Percentiles rank a stretch among this genome's conserved stretches.
These are phyloP conservation scores for Microascus cirrosus DNA, from an alignment of 2,329 filamentous ascomycete genomes.

Conservation along the genomic window DNA sequence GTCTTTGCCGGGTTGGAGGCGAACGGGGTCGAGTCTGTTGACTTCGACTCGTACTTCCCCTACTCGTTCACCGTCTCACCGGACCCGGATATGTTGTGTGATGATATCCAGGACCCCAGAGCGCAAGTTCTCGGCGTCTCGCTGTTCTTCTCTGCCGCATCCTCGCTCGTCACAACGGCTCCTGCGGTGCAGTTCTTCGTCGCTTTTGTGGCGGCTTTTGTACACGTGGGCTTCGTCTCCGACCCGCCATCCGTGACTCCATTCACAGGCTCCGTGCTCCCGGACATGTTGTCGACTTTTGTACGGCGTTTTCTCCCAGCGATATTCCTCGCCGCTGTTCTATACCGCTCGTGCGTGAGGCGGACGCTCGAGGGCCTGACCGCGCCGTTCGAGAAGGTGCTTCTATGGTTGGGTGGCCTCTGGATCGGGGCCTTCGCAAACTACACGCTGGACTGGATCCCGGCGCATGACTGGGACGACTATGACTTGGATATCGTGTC, in stretches of 20 bases:
- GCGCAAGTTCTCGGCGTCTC: constrained; percentile 49
- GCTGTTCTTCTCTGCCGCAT: constrained; percentile 48
- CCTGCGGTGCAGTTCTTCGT: constrained; percentile 54
- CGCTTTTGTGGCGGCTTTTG: constrained; percentile 45
- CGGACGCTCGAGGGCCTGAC: constrained; percentile 45
- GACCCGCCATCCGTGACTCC: constrained; percentile 57
- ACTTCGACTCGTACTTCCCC: constrained; percentile 61
- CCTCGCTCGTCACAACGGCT: constrained; percentile 55
- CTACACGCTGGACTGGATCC: constrained; percentile 65
- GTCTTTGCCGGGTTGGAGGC: constrained; percentile 38
- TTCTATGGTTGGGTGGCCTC: constrained; percentile 60
- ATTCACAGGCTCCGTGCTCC: constrained; percentile 46
- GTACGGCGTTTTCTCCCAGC: constrained; percentile 54
- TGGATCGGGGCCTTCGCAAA: constrained; percentile 67
- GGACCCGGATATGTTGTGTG: constrained; percentile 30
- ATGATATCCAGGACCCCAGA: constrained; percentile 36
- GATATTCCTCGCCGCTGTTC: constrained; percentile 53
- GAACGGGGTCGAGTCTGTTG: constrained; percentile 50
- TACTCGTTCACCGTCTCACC: constrained; percentile 55
- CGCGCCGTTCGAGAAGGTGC: constrained; percentile 57
- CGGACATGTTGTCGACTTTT: constrained; percentile 40
- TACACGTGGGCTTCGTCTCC: constrained; percentile 1
- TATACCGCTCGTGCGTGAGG: constrained; percentile 53
- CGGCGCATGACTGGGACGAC: constrained; percentile 57
- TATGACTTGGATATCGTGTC: constrained; percentile 61